Base-by-base conservation (phyloP, 2,329 filamentous ascomycete species). In the Coniella lustricola region DNA sequence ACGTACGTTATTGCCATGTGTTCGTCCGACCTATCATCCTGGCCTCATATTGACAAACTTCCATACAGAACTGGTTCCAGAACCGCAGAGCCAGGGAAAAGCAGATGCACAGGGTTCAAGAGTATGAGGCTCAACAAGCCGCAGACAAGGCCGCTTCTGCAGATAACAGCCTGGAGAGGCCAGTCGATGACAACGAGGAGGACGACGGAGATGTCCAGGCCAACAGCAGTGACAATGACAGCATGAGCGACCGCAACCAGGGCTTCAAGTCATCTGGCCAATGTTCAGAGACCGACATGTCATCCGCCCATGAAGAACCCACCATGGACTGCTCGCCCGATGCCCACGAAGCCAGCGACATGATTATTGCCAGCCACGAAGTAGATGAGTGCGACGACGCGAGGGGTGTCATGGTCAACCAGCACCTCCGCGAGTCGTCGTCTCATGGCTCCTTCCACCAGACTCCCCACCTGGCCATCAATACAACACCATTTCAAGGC, bases 21-120 rank as follows among this genome's bases (percentile, higher is more conserved):
- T 25, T 13, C 13, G 16, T 17, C 14, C 22, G 47, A 39, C 16
- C 13, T 31, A 4, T 37, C 20, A 25, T n/a, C n/a, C 40, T 18
- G 16, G 25, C 25, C 29, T 7, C 17, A 5, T 29, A 10, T 32
- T 16, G 16, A 51, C 66, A 70, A 59, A 71, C 62, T 51, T 7
- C 22, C 9, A 20, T 18, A 9, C 45, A 84, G 80, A 84, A 84
- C 60, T 84, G 81, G 81, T 84, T 84, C 59, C 81, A 84, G 56
- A 84, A 84, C 60, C 70, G 81, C 51, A 73, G 81, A 44, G 80
- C 81, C 46, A 77, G 81, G 63, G 77, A 78, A 54, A 82, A 82
- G 73, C 80, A 82, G 60, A 77, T 82, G 61, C 76, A 72, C 58
- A 81, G 80, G 54, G 67, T 73, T 38, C 68, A 71, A 49, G 72